Conservation (phyloP, 306 rosid species). For the Erythrophleum fordii region DNA sequence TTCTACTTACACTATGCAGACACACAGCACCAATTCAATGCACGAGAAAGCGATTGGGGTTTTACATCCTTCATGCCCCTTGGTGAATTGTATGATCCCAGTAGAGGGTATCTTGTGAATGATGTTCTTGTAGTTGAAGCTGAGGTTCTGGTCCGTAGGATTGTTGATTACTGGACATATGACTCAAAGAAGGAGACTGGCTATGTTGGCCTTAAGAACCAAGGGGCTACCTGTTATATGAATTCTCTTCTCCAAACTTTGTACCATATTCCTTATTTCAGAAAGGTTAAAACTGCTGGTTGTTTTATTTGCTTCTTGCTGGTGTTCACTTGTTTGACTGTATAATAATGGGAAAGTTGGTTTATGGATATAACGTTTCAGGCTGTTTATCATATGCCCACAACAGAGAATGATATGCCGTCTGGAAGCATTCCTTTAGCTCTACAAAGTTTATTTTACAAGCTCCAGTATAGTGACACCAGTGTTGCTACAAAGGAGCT, state of each 20-base stretch:
- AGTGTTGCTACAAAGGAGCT: constrained; percentile 88
- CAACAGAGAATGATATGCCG: constrained; percentile 85
- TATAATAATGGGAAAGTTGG: constrained; percentile 30
- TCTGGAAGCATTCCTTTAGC: constrained; percentile 86
- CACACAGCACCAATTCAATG: constrained; percentile 84
- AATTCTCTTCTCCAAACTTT: constrained; percentile 81
- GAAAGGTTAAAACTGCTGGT: constrained; percentile 59
- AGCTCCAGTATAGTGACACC: constrained; percentile 79
- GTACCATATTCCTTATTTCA: constrained; percentile 82
- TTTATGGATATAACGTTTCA: constrained; percentile 49
- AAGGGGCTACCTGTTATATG: constrained; percentile 92
- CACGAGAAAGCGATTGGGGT: constrained; percentile 92
- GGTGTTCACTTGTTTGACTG: constrained; percentile 28
- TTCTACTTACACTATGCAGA: constrained; percentile 54
- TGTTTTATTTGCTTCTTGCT: constrained; percentile 25
- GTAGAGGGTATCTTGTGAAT: constrained; percentile 75
- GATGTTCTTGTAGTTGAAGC: constrained; percentile 76
- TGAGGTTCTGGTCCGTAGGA: constrained; percentile 78
- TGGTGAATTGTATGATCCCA: constrained; percentile 75
- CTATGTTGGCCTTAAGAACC: constrained; percentile 85
- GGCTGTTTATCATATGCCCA: constrained; percentile 94
- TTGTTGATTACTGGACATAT: constrained; percentile 80
- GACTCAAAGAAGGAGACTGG: constrained; percentile 89
- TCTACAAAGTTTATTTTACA: constrained; percentile 79
- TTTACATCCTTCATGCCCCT: constrained; percentile 87